Evolutionary conservation across 345 rosid species (phyloP), one percentile per base, ranked within the genome.

Genomic region (Camelina laxa): DNA sequence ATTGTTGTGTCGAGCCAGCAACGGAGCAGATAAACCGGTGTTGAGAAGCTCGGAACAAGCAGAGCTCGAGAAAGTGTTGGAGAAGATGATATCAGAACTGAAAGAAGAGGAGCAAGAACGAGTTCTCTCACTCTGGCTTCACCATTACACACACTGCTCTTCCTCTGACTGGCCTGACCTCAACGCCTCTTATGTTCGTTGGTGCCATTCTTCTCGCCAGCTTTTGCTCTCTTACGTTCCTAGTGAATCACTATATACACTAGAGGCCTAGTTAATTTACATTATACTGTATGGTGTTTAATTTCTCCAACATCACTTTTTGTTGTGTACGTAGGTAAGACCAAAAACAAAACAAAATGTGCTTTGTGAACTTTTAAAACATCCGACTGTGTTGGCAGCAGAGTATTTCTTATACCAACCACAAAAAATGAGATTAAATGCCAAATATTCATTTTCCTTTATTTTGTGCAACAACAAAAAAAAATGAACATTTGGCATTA

Each of bases 91-190:
- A 51, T 89, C 75, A 16, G 80, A 67, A 81, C 69, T 93, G 47
- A 82, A 80, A 53, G 60, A 77, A 38, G 84, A 85, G 30, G 88
- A 89, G 64, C 88, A 87, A 78, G 98, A 91, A 60, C 82, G 79
- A 72, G 92, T 93, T 3, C 67, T 93, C 47, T 87, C 96, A 10
- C 80, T 91, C 31, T 93, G 98, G 98, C 91, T 93, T 39, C 93
- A 86, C 69, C 92, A 91, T 79, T 91, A 88, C 90, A 82, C 90
- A 4, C 63, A 77, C 55, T 80, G 82, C 60, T 66, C 92, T 4
- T 82, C 91, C 65, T 88, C 97, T 2, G 98, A 93, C 72, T 91
- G 97, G 98, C 98, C 98, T 53, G 87, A 93, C 48, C 96, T 93
- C 65, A 84, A 79, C 31, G 58, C 77, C 48, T 86, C 87, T 10